Evolutionary conservation across 2,329 filamentous ascomycete genomes (phyloP), one percentile per base, ranked within the genome.

Genomic region (Madurella mycetomatis): DNA sequence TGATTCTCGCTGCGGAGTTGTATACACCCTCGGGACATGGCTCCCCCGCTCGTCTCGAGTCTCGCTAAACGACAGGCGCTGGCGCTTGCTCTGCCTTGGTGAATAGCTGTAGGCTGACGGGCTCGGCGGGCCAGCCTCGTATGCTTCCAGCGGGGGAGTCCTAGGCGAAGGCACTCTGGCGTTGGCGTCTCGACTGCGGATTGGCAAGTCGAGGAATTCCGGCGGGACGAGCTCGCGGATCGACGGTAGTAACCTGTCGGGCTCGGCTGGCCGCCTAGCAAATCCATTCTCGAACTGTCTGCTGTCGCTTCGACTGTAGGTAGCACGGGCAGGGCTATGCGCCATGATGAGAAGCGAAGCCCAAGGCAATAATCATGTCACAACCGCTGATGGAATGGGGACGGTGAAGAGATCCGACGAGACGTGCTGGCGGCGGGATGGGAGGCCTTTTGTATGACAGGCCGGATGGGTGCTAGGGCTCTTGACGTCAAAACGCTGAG

Each of bases 61-160:
- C 17, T 71, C 67, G 3, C 77, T 76, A 49, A 70, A 65, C 1
- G 74, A 76, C 8, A 73, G 59, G 16, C 76, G 72, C 59, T 74
- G 74, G 56, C 77, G 73, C 68, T 81, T 81, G 63, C 67, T 71
- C n/a, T 67, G 65, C 56, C 63, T 73, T 25, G 79, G 73, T 31
- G 79, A 80, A 65, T 79, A 72, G 12, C 75, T 64, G 59, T 81
- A 81, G 53, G 78, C 73, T 9, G 77, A 72, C 4, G 74, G 72
- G 41, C 71, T 72, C 55, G 66, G 58, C 50, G 64, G 50, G 19
- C 54, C 50, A 18, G 41, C 41, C 7, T 41, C 45, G 12, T 49
- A 43, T 44, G 60, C 47, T 63, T 65, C 65, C 8, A 63, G 64
- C 41, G 74, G 69, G 16, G 72, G 72, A 12, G 67, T 67, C 18